Conservation (phyloP, 2,329 filamentous ascomycete species). For the Lasiodiplodia citricola region DNA sequence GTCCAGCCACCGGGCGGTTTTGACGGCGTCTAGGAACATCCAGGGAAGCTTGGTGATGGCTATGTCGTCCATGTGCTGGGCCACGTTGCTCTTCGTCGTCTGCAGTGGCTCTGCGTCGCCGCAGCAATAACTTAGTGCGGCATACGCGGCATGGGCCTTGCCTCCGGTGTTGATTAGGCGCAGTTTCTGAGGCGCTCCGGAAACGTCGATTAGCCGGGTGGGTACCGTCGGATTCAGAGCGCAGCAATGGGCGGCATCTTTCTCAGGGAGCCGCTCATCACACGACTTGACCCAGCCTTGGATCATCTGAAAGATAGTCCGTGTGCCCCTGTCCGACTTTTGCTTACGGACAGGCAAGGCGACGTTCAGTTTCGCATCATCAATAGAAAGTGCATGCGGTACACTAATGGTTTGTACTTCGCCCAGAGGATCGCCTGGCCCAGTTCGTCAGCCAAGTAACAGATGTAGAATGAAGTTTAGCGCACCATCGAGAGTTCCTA, state of each 20-base stretch:
- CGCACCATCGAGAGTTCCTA: conserved; percentile 15
- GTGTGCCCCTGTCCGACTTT: conserved; percentile 11
- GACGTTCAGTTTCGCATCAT: neutral
- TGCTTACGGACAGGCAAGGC: neutral
- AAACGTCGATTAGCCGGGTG: conserved; percentile 17
- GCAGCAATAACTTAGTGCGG: conserved; percentile 9
- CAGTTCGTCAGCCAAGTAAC: neutral
- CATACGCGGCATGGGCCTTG: conserved; percentile 8
- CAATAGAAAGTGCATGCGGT: conserved; percentile 7
- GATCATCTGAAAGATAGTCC: conserved; percentile 5
- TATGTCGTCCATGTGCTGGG: conserved; percentile 3
- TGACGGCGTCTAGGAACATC: conserved; percentile 9
- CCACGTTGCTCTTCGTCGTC: neutral
- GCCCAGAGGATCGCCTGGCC: conserved; percentile 14
- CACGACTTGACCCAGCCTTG: conserved; percentile 12
- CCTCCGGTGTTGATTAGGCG: conserved; percentile 7
- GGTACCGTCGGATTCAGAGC: conserved; percentile 9
- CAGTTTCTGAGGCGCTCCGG: conserved; percentile 1
- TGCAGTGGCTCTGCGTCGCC: neutral
- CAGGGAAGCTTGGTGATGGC: conserved; percentile 2
- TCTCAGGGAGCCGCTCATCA: neutral
- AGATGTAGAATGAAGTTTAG: neutral
- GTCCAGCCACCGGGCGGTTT: neutral
- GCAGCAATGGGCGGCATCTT: neutral
- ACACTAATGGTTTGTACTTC: neutral